A percentile compares a stretch with the other conserved stretches of the same genome.
Conservation (phyloP, 1,284 basidiomycete genomes). For the Pyrrhoderma noxium region DNA sequence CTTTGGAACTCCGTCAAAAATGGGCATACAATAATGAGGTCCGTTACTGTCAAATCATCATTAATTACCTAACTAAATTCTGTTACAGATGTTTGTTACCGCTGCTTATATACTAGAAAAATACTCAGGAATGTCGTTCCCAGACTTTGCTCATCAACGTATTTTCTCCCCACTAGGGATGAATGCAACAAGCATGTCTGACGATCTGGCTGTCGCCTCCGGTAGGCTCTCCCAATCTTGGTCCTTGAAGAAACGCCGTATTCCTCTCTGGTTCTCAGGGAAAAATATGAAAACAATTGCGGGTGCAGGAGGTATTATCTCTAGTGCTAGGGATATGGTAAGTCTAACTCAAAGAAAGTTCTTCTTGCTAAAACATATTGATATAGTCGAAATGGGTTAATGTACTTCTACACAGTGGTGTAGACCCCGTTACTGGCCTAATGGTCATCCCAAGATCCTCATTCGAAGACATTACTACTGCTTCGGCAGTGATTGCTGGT, state of each 20-base stretch:
- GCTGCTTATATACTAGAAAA: conserved; percentile 33
- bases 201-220: conserved; percentile 29
- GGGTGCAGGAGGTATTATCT: conserved; percentile 38
- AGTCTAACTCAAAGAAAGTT: neutral
- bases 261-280: conserved; percentile 26
- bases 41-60: neutral
- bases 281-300: conserved; percentile 26
- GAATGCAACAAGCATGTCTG: conserved; percentile 37
- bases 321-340: conserved; percentile 29
- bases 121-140: conserved; percentile 26
- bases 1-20: conserved; percentile 34
- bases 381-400: conserved; percentile 36
- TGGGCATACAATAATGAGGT: conserved; percentile 42
- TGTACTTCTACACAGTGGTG: conserved; percentile 36
- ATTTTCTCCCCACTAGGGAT: conserved; percentile 39
- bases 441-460: conserved; percentile 33
- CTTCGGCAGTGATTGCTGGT: conserved; percentile 22
- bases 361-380: neutral
- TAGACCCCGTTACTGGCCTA: conserved; percentile 34
- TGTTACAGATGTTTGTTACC: conserved; percentile 27
- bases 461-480: conserved; percentile 33
- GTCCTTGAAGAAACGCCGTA: conserved; percentile 21
- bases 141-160: conserved; percentile 34
- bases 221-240: conserved; percentile 31
- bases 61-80: neutral